Evolutionary conservation across 78 protist species (phyloP).

Genomic region (Cavenderia fasciculata): DNA sequence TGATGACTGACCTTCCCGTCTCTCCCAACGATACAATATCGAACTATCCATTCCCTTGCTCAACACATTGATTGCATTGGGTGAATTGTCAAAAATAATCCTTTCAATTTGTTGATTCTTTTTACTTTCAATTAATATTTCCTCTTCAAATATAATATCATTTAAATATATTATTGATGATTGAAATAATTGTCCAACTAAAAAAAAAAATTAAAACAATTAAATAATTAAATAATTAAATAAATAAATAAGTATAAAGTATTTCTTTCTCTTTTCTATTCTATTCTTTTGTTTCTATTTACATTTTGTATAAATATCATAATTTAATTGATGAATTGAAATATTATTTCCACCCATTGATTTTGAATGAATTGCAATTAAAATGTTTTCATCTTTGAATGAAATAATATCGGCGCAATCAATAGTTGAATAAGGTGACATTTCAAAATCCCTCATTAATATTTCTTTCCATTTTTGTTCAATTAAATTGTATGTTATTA

Average conservation of each 20-base stretch:
- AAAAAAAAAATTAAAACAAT: too few relatives aligned
- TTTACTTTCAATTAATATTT: conserved; percentile 24
- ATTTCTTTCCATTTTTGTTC: conserved; percentile 60
- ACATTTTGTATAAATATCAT: conserved; percentile 41
- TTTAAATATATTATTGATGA: too few relatives aligned
- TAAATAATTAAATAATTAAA: too few relatives aligned
- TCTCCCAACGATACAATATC: conserved; percentile 39
- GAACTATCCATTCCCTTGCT: conserved; percentile 24
- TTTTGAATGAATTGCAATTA: conserved; percentile 40
- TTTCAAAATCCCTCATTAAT: background rate
- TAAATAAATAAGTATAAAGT: background rate
- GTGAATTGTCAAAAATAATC: conserved; percentile 48
- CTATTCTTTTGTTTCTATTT: background rate
- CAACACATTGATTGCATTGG: conserved; percentile 10
- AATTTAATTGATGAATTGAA: conserved; percentile 22
- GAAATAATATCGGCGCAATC: conserved; percentile 68
- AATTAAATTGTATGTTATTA: conserved; percentile 16
- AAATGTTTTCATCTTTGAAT: conserved; percentile 16
- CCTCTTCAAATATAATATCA: background rate
- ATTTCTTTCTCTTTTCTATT: background rate
- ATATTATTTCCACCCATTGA: conserved; percentile 13
- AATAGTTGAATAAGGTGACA: conserved; percentile 37
- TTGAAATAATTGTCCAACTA: too few relatives aligned
- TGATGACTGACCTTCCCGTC: background rate
- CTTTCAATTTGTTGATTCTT: too few relatives aligned